Conservation (phyloP, 2,329 filamentous ascomycete genomes). For the Cadophora sp. region DNA sequence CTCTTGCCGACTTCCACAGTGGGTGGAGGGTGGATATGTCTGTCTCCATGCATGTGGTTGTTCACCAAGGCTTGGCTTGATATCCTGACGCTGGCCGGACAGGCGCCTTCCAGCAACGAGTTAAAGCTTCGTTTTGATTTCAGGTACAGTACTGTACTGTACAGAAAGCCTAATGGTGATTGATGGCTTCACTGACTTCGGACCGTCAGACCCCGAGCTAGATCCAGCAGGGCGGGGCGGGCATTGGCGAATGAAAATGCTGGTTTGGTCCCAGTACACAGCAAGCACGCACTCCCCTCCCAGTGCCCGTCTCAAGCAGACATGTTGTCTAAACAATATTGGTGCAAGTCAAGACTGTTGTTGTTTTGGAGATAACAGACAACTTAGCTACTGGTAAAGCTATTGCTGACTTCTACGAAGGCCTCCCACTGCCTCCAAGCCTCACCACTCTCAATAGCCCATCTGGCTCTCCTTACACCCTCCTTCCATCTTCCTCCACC, state of each 20-base stretch:
- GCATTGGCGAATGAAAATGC: slow-evolving; percentile 6
- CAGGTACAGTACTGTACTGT: background rate
- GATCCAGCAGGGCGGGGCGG: background rate
- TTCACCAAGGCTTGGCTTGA: slow-evolving; percentile 2
- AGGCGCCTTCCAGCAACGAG: background rate
- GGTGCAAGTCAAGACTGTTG: background rate
- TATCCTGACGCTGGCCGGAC: background rate
- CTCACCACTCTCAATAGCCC: slow-evolving; percentile 85
- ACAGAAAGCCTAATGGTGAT: too few species aligned
- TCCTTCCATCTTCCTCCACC: slow-evolving; percentile 94
- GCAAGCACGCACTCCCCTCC: too few species aligned
- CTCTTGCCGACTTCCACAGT: background rate
- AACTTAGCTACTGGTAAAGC: slow-evolving; percentile 26
- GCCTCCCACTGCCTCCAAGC: slow-evolving; percentile 83
- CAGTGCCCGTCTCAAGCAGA: background rate
- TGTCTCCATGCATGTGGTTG: too few species aligned
- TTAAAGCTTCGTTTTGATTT: background rate
- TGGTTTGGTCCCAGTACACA: background rate
- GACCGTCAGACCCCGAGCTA: slow-evolving; percentile 29
- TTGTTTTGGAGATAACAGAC: background rate
- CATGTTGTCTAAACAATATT: background rate
- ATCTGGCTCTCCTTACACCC: slow-evolving; percentile 83
- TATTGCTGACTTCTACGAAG: slow-evolving; percentile 77
- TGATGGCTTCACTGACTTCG: slow-evolving; percentile 26
- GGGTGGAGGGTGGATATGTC: too few species aligned